These are phyloP conservation scores for Hypoxylon sp. DNA, from an alignment of 2,329 filamentous ascomycete genomes.

Conservation along the genomic window DNA sequence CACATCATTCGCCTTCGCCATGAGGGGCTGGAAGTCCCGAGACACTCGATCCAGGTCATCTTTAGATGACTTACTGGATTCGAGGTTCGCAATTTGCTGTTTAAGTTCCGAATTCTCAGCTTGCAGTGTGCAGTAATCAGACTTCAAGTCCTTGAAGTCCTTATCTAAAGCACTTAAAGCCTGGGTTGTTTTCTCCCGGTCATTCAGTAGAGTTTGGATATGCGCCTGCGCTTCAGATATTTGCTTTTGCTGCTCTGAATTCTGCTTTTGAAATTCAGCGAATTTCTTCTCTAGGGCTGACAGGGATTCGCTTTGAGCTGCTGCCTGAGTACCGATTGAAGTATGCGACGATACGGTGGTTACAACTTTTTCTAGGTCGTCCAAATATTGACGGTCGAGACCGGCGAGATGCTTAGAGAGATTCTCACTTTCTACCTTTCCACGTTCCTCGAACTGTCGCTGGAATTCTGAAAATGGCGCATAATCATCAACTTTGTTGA, in stretches of 20 bases:
- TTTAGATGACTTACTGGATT: conserved; percentile 10
- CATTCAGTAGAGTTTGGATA: conserved; percentile 29
- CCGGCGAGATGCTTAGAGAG: conserved; percentile 41
- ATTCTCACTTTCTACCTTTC: conserved; percentile 37
- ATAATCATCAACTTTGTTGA: conserved; percentile 41
- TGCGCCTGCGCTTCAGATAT: conserved; percentile 32
- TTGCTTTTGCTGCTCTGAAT: conserved; percentile 38
- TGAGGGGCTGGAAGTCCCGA: conserved; percentile 23
- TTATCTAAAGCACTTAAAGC: conserved; percentile 15
- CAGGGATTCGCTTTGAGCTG: conserved; percentile 35
- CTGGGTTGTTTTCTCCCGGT: conserved; percentile 20
- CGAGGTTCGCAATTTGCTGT: conserved; percentile 13
- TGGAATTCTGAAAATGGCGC: conserved; percentile 45
- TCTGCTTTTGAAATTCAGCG: conserved; percentile 37
- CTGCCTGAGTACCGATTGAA: conserved; percentile 19
- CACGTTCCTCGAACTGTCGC: conserved; percentile 34
- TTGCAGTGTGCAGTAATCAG: conserved; percentile 22
- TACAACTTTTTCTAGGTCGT: conserved; percentile 43
- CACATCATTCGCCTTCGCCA: conserved; percentile 11
- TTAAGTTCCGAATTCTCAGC: conserved; percentile 34
- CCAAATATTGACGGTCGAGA: conserved; percentile 36
- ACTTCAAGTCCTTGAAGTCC: conserved; percentile 24
- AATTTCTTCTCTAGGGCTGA: conserved; percentile 46
- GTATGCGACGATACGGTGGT: conserved; percentile 23
- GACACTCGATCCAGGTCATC: conserved; percentile 20